Percentiles rank a stretch among this genome's conserved stretches.
Evolutionary conservation across 805 yeast genomes (phyloP).

Genomic region (Wickerhamiella occidentalis): DNA sequence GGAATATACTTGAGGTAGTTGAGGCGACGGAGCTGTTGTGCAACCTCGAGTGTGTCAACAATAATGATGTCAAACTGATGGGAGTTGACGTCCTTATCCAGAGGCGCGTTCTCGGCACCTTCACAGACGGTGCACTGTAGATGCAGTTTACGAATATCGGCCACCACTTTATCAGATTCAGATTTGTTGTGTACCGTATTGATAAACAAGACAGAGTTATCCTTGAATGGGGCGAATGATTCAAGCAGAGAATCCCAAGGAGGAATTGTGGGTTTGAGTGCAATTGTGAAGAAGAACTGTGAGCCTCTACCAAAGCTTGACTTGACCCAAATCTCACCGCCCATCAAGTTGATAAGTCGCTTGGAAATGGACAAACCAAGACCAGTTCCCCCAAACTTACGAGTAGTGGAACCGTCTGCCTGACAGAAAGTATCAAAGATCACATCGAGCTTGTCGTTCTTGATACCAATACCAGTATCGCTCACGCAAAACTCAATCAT

Average conservation of each 20-base stretch:
- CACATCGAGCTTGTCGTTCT: slow-evolving; percentile 68
- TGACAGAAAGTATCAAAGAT: slow-evolving; percentile 86
- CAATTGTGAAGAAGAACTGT: slow-evolving; percentile 67
- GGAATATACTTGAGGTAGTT: slow-evolving; percentile 80
- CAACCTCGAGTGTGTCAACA: slow-evolving; percentile 68
- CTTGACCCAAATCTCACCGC: slow-evolving; percentile 87
- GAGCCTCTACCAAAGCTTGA: slow-evolving; percentile 73
- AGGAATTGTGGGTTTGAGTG: slow-evolving; percentile 59
- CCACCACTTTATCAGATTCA: slow-evolving; percentile 40
- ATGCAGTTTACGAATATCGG: slow-evolving; percentile 42
- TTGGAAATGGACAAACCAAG: slow-evolving; percentile 79
- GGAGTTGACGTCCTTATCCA: slow-evolving; percentile 28
- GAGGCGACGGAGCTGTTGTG: slow-evolving; percentile 51
- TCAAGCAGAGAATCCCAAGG: slow-evolving; percentile 54
- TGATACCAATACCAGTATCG: slow-evolving; percentile 86
- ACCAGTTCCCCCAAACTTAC: slow-evolving; percentile 91
- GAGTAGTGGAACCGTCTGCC: slow-evolving; percentile 87
- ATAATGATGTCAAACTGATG: slow-evolving; percentile 65
- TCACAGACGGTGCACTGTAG: slow-evolving; percentile 39
- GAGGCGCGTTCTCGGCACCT: slow-evolving; percentile 42
- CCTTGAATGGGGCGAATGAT: slow-evolving; percentile 55
- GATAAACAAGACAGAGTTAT: slow-evolving; percentile 58
- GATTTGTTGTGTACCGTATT: slow-evolving; percentile 47
- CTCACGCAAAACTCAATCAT: slow-evolving; percentile 74
- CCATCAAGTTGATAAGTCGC: slow-evolving; percentile 79